Evolutionary conservation across 2,329 filamentous ascomycete genomes (phyloP), one percentile per base, ranked within the genome.

Genomic region (Amphichorda felina): DNA sequence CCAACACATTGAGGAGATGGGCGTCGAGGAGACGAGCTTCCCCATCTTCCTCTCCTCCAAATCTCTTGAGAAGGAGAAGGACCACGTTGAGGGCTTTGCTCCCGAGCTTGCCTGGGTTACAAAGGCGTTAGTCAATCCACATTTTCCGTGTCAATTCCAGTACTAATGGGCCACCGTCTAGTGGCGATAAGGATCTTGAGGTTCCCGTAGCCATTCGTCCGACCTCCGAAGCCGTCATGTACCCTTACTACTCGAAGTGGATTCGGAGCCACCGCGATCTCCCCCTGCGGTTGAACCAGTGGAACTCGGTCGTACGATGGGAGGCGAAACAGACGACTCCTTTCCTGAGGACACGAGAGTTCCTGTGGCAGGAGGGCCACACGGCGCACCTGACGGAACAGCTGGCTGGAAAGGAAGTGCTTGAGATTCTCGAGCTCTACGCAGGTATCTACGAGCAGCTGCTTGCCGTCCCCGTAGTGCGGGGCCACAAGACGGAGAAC

Each of bases 51-150:
- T 98, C 45, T 94, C 86, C 14, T 70, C 84, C 53, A 93, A 93
- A 62, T 93, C 93, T 28, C 65, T 98, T 44, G 72, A 76, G 55
- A 75, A 74, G 56, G 88, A 95, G 62, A 95, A 95, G 72, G 84
- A 91, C 51, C 91, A 98, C 59, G 83, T 98, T 42, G 89, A 98
- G 60, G 91, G 91, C n/a, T 98, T 98, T 57, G 91, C 91, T 35
- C 88, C 91, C 24, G 84, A 91, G 59, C 72, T 91, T 45, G 84
- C 84, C 38, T 91, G 84, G 84, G 84, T 91, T 19, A 91, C 84
- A 35, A 84, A 85, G 59, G 83, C 80, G 69, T 80, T 60, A 61
- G 73, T 66, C 19, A 17, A 27, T 6, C 9, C 21, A 15, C 29
- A 17, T 18, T 8, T 33, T 30, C 14, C n/a, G n/a, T 31, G 11